phyloP scores from a whole-genome alignment of 352 stramenopile genomes.

The Phytophthora crassamura region DNA sequence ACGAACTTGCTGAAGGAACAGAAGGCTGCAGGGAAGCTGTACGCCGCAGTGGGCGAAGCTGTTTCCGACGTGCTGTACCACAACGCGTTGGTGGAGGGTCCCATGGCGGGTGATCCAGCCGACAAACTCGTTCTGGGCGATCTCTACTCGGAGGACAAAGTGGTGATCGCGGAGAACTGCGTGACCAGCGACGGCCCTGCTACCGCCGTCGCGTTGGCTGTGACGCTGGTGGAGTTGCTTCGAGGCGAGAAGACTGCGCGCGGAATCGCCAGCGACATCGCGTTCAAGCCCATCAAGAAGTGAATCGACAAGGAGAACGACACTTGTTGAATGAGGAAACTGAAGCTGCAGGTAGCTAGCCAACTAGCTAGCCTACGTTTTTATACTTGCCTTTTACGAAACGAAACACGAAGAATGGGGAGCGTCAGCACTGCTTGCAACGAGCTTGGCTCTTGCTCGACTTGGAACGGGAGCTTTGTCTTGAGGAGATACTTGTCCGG shows the following conservation, averaged over 20 bases:
- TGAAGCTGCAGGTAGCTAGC: not conserved
- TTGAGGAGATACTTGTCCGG: slow-evolving; percentile 61
- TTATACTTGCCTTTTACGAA: slow-evolving; percentile 33
- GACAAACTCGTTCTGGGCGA: slow-evolving; percentile 47
- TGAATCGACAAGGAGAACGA: slow-evolving; percentile 7
- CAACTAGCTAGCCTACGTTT: not conserved
- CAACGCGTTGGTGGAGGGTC: slow-evolving; percentile 55
- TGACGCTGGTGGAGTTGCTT: slow-evolving; percentile 68
- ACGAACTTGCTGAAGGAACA: slow-evolving; percentile 58
- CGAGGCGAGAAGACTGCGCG: slow-evolving; percentile 49
- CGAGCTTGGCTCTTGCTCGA: slow-evolving; percentile 25
- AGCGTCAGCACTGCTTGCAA: slow-evolving; percentile 33
- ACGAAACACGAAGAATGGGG: slow-evolving; percentile 37
- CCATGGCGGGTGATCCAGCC: slow-evolving; percentile 51
- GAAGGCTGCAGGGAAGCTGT: slow-evolving; percentile 54
- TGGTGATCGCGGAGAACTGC: slow-evolving; percentile 70
- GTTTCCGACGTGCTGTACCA: slow-evolving; percentile 61
- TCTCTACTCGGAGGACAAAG: slow-evolving; percentile 54
- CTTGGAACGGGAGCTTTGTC: slow-evolving; percentile 57
- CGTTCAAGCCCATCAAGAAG: slow-evolving; percentile 40
- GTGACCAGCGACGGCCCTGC: slow-evolving; percentile 70
- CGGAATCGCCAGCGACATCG: slow-evolving; percentile 38
- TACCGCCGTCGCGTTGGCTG: slow-evolving; percentile 60
- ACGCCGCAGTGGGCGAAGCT: slow-evolving; percentile 61
- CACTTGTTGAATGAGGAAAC: slow-evolving; percentile 1